Base-by-base conservation (phyloP, 495 filamentous ascomycete species). In the Talaromyces liani region DNA sequence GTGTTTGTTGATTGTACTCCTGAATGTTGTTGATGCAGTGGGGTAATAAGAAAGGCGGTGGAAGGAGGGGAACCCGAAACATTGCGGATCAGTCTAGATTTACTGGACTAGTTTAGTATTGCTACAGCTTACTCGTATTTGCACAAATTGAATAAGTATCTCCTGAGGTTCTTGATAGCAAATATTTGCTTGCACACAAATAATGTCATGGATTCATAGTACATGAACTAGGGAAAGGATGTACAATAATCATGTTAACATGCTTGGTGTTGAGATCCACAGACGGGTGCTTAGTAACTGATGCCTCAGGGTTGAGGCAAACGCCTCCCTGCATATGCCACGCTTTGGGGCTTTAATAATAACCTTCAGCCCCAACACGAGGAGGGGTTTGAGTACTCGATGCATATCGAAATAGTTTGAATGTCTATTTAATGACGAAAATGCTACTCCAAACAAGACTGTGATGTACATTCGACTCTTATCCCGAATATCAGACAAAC, bases 41-140 rank as follows among this genome's bases (percentile, higher is more conserved):
- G 67, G 84, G 85, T 65, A 72, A 75, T 65, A 72, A 75, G 59
- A 68, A 77, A 78, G 70, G 81, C 80, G 34, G 70, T 77, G 62
- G 79, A 80, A 82, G 63, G 75, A 79, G 64, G 71, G 72, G 64
- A 47, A 29, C n/a, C 59, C 33, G 45, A 49, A 49, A 49, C 45
- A 49, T 2, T 49, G 45, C 45, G 45, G 45, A 49, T 20, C 45
- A 49, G 45, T 49, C 45, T 49, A 49, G 45, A 49, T 49, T 16
- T 14, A 41, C 12, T 49, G 45, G 6, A 9, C 45, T 20, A 18
- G 7, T 18, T 49, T 49, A 49, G n/a, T 20, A 18, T 49, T 49
- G 45, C 45, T 49, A 49, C 45, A 18, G 16, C 3, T 47, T 47
- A 47, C 14, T 47, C 6, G 16, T 20, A 22, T 49, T 14, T 49